These are phyloP conservation scores for Spirogloea muscicola DNA, from an alignment of 139 green algal species.

Conservation along the genomic window DNA sequence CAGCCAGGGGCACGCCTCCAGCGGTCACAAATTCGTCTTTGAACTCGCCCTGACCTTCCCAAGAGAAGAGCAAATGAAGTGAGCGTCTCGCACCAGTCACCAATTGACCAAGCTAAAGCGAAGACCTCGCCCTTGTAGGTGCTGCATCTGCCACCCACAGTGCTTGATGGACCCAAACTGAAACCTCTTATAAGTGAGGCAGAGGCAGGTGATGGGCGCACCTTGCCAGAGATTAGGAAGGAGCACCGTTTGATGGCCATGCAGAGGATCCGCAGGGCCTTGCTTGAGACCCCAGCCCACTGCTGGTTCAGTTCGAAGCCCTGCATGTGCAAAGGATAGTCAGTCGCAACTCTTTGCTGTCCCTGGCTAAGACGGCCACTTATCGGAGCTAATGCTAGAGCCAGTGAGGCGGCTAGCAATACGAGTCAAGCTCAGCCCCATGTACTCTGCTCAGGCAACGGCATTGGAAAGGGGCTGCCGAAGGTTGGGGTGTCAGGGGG, in stretches of 20 bases:
- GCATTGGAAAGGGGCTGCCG: too few species aligned
- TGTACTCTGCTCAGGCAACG: too few species aligned
- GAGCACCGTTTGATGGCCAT: not conserved
- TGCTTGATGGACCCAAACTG: not conserved
- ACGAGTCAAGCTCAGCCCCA: too few species aligned
- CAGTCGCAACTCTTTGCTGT: too few species aligned
- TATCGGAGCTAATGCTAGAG: too few species aligned
- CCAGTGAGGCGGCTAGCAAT: not conserved
- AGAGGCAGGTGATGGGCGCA: not conserved
- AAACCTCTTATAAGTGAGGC: not conserved
- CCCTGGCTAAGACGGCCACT: too few species aligned
- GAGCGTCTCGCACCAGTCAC: not conserved
- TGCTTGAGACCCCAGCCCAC: not conserved
- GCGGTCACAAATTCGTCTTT: constrained; percentile 51
- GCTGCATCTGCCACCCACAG: not conserved
- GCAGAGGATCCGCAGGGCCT: not conserved
- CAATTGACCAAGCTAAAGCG: not conserved
- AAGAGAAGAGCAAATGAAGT: not conserved
- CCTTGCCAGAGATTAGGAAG: constrained; percentile 8
- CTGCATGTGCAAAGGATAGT: constrained; percentile 1
- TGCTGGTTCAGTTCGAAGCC: not conserved
- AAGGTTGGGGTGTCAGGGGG: too few species aligned
- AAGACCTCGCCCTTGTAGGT: not conserved
- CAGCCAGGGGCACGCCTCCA: constrained; percentile 39
- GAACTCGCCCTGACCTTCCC: constrained; percentile 25